Base-by-base conservation (phyloP, 129 eudicot genomes). In the Calendula officinalis region DNA sequence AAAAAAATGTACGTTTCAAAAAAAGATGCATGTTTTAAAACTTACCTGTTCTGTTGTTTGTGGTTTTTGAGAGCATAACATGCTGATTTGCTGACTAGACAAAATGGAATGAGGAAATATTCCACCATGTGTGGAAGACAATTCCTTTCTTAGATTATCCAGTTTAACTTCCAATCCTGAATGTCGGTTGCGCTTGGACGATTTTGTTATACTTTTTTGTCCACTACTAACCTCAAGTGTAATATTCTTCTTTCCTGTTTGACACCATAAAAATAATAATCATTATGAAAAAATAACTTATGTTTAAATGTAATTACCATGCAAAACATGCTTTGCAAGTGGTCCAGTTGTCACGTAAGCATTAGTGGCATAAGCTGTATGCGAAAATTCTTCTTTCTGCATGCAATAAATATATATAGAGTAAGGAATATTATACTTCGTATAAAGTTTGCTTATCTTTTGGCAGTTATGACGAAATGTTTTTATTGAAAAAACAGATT, bases 321-420 rank as follows among this genome's bases (percentile, higher is more conserved):
- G 96, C 60, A 88, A 77, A 6, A 92, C 96, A 64, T 85, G 94
- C 52, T 81, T 92, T 17, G 89, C 91, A 68, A 85, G 80, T 58
- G 96, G 95, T 58, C 98, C 98, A 41, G 65, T 52, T 16, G 98
- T 80, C 60, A 92, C 95, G 67, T 92, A 88, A 37, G 98, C 96
- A 75, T 92, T 92, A 69, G 98, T 92, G 38, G 98, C 51, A 80
- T 88, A 92, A 5, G 98, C 91, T 49, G 95, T 92, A 65, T 92
- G 98, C 70, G 83, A 83, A 74, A 83, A 92, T 79, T 92, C 98
- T 75, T 92, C 98, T 85, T 88, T 92, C 98, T 92, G 84, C 81
- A 79, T 57, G 40, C 71, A 38, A 55, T 35, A 48, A 8, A 52
- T 17, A 37, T 8, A 15, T 13, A 61, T 3, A 56, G 5, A 46